Base-by-base conservation (phyloP, 306 rosid species). In the Inga leiocalycina region DNA sequence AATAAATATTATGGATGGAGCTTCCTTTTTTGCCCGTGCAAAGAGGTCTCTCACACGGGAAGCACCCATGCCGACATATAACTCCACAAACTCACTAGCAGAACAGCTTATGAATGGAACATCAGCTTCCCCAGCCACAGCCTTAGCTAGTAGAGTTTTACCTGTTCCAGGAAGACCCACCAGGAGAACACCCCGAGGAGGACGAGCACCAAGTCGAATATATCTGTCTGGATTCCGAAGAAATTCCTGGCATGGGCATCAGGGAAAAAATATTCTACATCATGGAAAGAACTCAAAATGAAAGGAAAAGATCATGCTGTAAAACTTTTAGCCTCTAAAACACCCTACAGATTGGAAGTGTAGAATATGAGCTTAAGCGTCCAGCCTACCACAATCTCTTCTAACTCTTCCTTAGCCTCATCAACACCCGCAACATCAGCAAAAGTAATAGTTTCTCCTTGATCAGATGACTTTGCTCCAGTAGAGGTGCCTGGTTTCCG, bases 91-190 rank as follows among this genome's bases (percentile, higher is more conserved):
- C 89, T 96, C 99, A 86, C 99, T 96, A 35, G 99, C 99, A 68
- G 99, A 96, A 87, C 99, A 96, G 82, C 97, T 96, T 83, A 94
- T 87, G 82, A 96, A 96, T 70, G 99, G 99, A 34, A 96, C 99
- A 69, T 96, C 99, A 82, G 99, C 99, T 84, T 96, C 99, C 77
- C 98, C 97, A 43, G 99, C 99, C 64, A 96, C 98, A 78, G 97
- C 99, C 92, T 96, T 94, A 51, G 99, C 99, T 49, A 96, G 94
- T 87, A 96, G 97, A 78, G 99, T 96, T 93, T 96, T 96, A 59
- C 99, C 99, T 76, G 99, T 96, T 88, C 99, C 99, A 79, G 99
- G 99, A 86, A 94, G 99, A 90, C 99, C 99, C 81, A 96, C 99
- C 99, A 96, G 85, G 48, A 96, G 97, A 82, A 96, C 99, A 84